Evolutionary conservation across 1,284 basidiomycete genomes (phyloP).

Genomic region (Rhizopogon hawkerae): DNA sequence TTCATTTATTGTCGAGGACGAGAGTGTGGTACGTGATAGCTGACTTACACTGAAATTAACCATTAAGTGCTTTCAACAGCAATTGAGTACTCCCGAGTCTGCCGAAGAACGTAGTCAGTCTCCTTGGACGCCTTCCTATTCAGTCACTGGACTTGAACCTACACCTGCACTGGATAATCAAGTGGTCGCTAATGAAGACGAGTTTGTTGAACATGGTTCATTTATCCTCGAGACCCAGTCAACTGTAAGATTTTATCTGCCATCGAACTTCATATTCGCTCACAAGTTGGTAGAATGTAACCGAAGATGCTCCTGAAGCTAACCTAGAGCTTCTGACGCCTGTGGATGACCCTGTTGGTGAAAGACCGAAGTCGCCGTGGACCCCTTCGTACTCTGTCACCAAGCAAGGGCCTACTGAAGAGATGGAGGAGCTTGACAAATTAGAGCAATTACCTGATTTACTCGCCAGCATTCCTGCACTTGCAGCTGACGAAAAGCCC

Average conservation of each 20-base stretch:
- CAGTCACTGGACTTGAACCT: conserved; percentile 11
- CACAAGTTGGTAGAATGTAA: not conserved
- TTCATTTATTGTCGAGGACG: conserved; percentile 2
- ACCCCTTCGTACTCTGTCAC: conserved; percentile 17
- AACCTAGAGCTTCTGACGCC: conserved; percentile 1
- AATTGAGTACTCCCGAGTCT: not conserved
- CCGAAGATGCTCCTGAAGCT: not conserved
- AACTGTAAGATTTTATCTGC: not conserved
- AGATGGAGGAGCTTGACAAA: conserved; percentile 7
- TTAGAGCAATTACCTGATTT: conserved; percentile 5
- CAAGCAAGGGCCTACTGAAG: conserved; percentile 10
- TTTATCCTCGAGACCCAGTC: conserved; percentile 3
- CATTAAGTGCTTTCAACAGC: not conserved
- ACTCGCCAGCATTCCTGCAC: not conserved
- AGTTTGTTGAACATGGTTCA: conserved; percentile 4
- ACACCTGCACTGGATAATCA: not conserved
- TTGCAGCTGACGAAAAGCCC: not conserved
- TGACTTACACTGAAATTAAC: not conserved
- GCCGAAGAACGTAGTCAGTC: conserved; percentile 19
- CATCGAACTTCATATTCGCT: not conserved
- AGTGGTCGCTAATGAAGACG: not conserved
- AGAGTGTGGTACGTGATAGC: not conserved
- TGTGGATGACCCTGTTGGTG: conserved; percentile 5
- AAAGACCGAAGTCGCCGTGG: conserved; percentile 15
- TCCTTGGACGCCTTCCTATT: conserved; percentile 26